A percentile compares a stretch with the other conserved stretches of the same genome.
These are phyloP conservation scores for Dendrobium huoshanense DNA, from an alignment of 106 monocot genomes.

Conservation along the genomic window DNA sequence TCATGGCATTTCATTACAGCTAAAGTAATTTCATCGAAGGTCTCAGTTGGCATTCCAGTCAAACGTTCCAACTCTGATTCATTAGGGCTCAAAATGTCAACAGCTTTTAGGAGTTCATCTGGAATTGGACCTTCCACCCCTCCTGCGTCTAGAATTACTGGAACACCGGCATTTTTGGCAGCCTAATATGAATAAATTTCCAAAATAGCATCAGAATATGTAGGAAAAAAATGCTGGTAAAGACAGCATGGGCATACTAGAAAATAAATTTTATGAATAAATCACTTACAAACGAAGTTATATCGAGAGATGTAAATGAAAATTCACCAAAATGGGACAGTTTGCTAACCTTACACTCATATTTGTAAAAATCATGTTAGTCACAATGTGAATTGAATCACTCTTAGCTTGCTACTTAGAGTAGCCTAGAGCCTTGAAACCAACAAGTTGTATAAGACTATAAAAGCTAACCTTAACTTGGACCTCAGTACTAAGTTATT, in stretches of 20 bases:
- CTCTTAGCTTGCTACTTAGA: too few species aligned
- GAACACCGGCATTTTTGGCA: constrained; percentile 64
- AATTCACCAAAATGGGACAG: not conserved
- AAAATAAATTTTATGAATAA: not conserved
- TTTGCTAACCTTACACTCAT: too few species aligned
- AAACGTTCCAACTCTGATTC: constrained; percentile 82
- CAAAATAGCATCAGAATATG: not conserved
- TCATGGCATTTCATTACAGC: constrained; percentile 63
- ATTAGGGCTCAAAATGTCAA: constrained; percentile 93
- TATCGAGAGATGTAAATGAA: not conserved
- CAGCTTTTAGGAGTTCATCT: constrained; percentile 41
- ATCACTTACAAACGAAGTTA: not conserved
- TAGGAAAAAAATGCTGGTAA: not conserved
- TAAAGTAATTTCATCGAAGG: constrained; percentile 58
- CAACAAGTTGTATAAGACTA: too few species aligned
- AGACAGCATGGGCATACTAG: not conserved
- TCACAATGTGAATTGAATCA: too few species aligned
- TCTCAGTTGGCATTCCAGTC: constrained; percentile 79
- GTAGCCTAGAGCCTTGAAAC: too few species aligned
- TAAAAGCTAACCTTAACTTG: too few species aligned
- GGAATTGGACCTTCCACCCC: constrained; percentile 81
- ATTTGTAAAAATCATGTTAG: too few species aligned
- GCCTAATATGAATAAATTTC: constrained; percentile 27
- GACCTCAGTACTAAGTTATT: too few species aligned
- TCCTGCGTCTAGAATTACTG: constrained; percentile 83